Percentiles rank a stretch among this genome's conserved stretches.
Evolutionary conservation across 306 rosid genomes (phyloP).

Genomic region (Prunus davidiana): DNA sequence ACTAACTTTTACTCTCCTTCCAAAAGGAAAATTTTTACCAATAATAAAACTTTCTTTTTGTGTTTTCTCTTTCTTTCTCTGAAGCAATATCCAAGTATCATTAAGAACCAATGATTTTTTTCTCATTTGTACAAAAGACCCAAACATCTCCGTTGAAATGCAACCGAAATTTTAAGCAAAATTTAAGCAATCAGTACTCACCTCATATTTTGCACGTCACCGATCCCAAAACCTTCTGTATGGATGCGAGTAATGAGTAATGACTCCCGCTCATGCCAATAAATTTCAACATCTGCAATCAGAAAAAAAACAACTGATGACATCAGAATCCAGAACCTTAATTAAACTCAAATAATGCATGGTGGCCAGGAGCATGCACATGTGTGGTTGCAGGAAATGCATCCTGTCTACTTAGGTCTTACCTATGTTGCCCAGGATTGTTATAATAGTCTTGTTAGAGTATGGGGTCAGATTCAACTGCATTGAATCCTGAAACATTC

Average conservation of each 20-base stretch:
- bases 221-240: slow-evolving; percentile 63
- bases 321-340: background rate
- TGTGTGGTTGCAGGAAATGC: background rate
- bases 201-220: slow-evolving; percentile 72
- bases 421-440: slow-evolving; percentile 90
- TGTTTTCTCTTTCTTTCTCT: background rate
- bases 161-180: background rate
- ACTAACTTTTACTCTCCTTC: background rate
- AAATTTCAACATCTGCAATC: slow-evolving; percentile 61
- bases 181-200: slow-evolving; percentile 15
- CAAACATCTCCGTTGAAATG: background rate
- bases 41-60: background rate
- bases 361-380: background rate
- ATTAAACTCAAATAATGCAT: background rate
- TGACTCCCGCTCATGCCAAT: slow-evolving; percentile 51
- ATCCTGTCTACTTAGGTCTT: slow-evolving; percentile 11
- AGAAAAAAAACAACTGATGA: slow-evolving; percentile 13
- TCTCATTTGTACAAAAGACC: background rate
- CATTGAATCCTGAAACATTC: slow-evolving; percentile 41
- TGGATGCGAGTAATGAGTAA: slow-evolving; percentile 39
- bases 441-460: slow-evolving; percentile 62
- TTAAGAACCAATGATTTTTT: background rate
- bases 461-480: slow-evolving; percentile 70
- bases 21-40: background rate
- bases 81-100: background rate